Evolutionary conservation across 257 asterid genomes (phyloP).

Genomic region (Parsonsia alboflavescens): DNA sequence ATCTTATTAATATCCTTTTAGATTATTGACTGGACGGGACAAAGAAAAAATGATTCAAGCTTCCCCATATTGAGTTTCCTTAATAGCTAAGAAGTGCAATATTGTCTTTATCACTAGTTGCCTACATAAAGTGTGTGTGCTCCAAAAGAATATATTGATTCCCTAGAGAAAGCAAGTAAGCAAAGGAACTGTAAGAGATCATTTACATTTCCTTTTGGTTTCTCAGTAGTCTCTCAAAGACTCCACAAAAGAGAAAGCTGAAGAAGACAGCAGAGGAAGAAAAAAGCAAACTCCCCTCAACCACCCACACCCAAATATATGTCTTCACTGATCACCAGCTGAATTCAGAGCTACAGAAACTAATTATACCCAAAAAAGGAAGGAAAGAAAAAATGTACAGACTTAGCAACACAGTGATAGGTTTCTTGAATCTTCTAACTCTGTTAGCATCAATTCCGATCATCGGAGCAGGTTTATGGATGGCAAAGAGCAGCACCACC

Average conservation of each 20-base stretch:
- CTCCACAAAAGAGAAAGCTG: constrained; percentile 14
- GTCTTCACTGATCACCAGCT: too few species aligned
- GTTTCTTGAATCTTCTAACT: constrained; percentile 83
- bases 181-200: constrained; percentile 19
- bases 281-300: constrained; percentile 2
- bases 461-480: constrained; percentile 94
- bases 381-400: constrained; percentile 41
- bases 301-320: background rate
- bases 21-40: too few species aligned
- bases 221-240: constrained; percentile 1
- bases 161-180: constrained; percentile 33
- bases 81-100: constrained; percentile 57
- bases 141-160: constrained; percentile 28
- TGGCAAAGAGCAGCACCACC: constrained; percentile 76
- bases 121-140: constrained; percentile 22
- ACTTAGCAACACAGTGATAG: constrained; percentile 85
- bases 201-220: constrained; percentile 19
- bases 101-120: constrained; percentile 26
- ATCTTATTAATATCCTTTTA: too few species aligned
- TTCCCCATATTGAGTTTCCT: constrained; percentile 40
- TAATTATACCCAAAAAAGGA: too few species aligned
- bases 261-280: constrained; percentile 1
- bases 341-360: too few species aligned
- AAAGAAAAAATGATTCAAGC: background rate
- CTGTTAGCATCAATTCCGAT: constrained; percentile 89